phyloP scores from a whole-genome alignment of 2,329 filamentous ascomycete species.

The Pseudocercospora vitis region DNA sequence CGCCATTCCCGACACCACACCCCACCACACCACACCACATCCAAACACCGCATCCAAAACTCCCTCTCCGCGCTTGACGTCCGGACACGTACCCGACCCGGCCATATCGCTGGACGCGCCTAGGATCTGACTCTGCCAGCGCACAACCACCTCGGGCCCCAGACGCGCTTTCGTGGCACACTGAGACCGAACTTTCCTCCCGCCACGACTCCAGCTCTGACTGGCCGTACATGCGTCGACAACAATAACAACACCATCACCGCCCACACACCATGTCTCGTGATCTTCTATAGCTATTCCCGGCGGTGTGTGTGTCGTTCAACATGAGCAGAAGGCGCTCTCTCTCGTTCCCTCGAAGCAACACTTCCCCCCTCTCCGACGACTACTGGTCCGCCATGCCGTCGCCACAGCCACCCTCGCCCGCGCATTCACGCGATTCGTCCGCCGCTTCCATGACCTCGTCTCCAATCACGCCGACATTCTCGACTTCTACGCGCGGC shows the following conservation, averaged over 20 bases:
- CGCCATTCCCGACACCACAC: not conserved
- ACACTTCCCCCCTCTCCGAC: constrained; percentile 22
- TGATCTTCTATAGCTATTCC: constrained; percentile 22
- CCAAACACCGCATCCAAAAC: not conserved
- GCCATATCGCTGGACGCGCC: constrained; percentile 11
- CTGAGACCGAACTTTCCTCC: constrained; percentile 21
- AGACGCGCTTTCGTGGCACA: constrained; percentile 28
- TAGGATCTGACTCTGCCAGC: constrained; percentile 29
- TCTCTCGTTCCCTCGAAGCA: constrained; percentile 30
- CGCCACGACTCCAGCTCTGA: constrained; percentile 26
- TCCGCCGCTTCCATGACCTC: constrained; percentile 60
- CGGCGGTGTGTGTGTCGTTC: constrained; percentile 18
- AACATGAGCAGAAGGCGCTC: constrained; percentile 35
- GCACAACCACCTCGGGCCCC: constrained; percentile 21
- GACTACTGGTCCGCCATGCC: constrained; percentile 26
- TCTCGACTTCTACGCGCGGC: constrained; percentile 61
- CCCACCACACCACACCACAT: not conserved
- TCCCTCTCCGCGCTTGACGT: constrained; percentile 12
- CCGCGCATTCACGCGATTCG: constrained; percentile 39
- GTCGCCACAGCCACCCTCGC: constrained; percentile 28
- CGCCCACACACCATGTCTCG: constrained; percentile 31
- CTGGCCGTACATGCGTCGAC: constrained; percentile 29
- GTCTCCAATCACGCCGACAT: constrained; percentile 70
- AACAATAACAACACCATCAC: constrained; percentile 21
- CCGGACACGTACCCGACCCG: constrained; percentile 13